These are phyloP conservation scores for Ophiognomonia clavigignenti-juglandacearum DNA, from an alignment of 2,329 filamentous ascomycete genomes.

Conservation along the genomic window DNA sequence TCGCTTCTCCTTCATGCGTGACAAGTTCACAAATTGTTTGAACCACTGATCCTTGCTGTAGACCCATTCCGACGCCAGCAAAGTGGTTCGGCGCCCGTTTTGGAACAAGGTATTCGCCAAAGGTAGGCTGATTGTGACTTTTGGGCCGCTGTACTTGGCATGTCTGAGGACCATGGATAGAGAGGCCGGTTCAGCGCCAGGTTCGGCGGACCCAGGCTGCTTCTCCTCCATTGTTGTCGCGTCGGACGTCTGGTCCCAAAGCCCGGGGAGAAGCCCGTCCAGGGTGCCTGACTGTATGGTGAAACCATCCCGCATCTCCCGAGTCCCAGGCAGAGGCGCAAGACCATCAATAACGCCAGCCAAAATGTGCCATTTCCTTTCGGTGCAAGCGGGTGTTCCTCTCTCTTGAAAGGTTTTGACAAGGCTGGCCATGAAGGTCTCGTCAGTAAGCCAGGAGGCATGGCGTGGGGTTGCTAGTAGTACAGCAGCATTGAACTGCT, in stretches of 20 bases:
- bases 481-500: slow-evolving; percentile 31
- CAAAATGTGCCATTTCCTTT: slow-evolving; percentile 37
- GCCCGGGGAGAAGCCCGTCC: slow-evolving; percentile 36
- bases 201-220: slow-evolving; percentile 19
- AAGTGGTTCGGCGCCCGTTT: slow-evolving; percentile 35
- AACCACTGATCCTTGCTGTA: neutral
- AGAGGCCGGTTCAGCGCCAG: slow-evolving; percentile 31
- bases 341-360: slow-evolving; percentile 54
- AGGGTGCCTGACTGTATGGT: slow-evolving; percentile 45
- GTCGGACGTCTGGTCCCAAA: slow-evolving; percentile 32
- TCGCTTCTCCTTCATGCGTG: neutral
- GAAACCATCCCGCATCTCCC: slow-evolving; percentile 36
- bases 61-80: slow-evolving; percentile 14
- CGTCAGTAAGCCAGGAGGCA: slow-evolving; percentile 42
- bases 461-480: slow-evolving; percentile 46
- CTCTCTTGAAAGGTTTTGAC: neutral
- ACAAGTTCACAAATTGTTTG: neutral
- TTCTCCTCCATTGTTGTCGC: neutral
- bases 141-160: slow-evolving; percentile 16
- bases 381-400: neutral
- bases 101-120: slow-evolving; percentile 76
- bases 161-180: slow-evolving; percentile 36
- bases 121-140: slow-evolving; percentile 49
- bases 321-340: slow-evolving; percentile 28
- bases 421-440: slow-evolving; percentile 29